Evolutionary conservation across 1,139 yeast species (phyloP).

Genomic region (Geotrichum candidum): DNA sequence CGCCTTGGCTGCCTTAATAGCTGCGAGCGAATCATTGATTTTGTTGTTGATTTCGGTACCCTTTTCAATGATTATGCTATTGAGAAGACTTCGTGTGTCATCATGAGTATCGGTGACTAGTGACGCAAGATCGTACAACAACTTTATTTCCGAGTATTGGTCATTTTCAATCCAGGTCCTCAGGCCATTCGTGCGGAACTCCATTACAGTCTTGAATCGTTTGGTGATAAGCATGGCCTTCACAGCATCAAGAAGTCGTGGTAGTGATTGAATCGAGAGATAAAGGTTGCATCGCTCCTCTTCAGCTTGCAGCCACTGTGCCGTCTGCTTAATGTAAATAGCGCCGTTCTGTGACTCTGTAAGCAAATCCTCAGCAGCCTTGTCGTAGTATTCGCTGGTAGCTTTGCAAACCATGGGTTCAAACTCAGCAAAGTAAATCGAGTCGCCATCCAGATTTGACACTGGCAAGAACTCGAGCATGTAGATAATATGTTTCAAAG

Average conservation of each 20-base stretch:
- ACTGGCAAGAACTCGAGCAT: slow-evolving; percentile 62
- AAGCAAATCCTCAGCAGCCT: slow-evolving; percentile 42
- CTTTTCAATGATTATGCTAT: slow-evolving; percentile 42
- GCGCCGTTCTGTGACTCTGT: slow-evolving; percentile 43
- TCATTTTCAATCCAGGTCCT: slow-evolving; percentile 47
- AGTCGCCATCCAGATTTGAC: slow-evolving; percentile 35
- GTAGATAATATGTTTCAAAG: slow-evolving; percentile 54
- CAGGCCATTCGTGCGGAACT: slow-evolving; percentile 50
- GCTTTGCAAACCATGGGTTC: slow-evolving; percentile 58
- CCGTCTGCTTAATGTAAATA: slow-evolving; percentile 49
- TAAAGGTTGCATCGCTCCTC: slow-evolving; percentile 50
- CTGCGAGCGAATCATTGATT: slow-evolving; percentile 19
- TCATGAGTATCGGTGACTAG: slow-evolving; percentile 52
- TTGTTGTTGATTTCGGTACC: slow-evolving; percentile 38
- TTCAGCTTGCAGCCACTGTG: slow-evolving; percentile 53
- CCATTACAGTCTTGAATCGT: slow-evolving; percentile 49
- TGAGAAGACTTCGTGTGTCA: slow-evolving; percentile 47
- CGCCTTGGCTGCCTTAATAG: slow-evolving; percentile 22
- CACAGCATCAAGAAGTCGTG: slow-evolving; percentile 51
- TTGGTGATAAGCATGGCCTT: slow-evolving; percentile 59
- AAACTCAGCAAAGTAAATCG: slow-evolving; percentile 56
- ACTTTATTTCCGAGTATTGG: slow-evolving; percentile 39
- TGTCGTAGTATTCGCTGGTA: slow-evolving; percentile 52
- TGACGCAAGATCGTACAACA: slow-evolving; percentile 46
- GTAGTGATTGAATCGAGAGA: slow-evolving; percentile 44